A percentile compares a stretch with the other conserved stretches of the same genome.
Conservation (phyloP, 208 protist species). For the Trypanosoma scelopori region DNA sequence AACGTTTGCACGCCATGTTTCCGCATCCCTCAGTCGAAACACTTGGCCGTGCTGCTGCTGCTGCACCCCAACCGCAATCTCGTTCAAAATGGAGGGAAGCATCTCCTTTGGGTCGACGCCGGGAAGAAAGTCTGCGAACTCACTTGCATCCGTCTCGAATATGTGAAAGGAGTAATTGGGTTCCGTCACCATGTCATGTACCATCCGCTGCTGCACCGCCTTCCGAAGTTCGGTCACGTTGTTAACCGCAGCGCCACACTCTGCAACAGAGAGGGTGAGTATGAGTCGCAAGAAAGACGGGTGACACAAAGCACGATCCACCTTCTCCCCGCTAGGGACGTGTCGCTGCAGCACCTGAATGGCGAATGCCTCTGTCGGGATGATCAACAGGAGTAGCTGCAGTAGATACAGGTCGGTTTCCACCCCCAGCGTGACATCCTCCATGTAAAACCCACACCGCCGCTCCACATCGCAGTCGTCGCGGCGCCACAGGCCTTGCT, state of each 20-base stretch:
- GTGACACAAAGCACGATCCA: conserved; percentile 14
- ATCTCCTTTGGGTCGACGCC: not conserved
- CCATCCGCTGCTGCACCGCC: conserved; percentile 1
- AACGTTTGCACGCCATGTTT: conserved; percentile 47
- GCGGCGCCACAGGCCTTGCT: conserved; percentile 57
- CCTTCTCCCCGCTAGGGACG: not conserved
- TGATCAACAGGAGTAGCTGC: conserved; percentile 57
- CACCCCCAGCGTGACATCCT: conserved; percentile 21
- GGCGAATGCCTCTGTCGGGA: conserved; percentile 52
- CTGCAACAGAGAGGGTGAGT: conserved; percentile 39
- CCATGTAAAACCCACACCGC: conserved; percentile 31
- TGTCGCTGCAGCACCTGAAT: conserved; percentile 61
- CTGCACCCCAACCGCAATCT: conserved; percentile 41
- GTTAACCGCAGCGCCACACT: conserved; percentile 6
- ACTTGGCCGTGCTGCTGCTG: conserved; percentile 17
- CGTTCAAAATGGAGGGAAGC: conserved; percentile 32
- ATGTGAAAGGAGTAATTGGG: conserved; percentile 1
- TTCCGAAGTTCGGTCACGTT: conserved; percentile 9
- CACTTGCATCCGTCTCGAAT: not conserved
- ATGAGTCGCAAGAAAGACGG: conserved; percentile 52
- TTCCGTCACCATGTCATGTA: conserved; percentile 19
- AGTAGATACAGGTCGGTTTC: conserved; percentile 58
- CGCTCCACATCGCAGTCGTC: conserved; percentile 41
- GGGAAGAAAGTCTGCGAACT: conserved; percentile 4
- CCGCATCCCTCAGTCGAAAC: conserved; percentile 51